Evolutionary conservation across 2,329 filamentous ascomycete species (phyloP), one percentile per base, ranked within the genome.

Genomic region (Botrytis paeoniae): DNA sequence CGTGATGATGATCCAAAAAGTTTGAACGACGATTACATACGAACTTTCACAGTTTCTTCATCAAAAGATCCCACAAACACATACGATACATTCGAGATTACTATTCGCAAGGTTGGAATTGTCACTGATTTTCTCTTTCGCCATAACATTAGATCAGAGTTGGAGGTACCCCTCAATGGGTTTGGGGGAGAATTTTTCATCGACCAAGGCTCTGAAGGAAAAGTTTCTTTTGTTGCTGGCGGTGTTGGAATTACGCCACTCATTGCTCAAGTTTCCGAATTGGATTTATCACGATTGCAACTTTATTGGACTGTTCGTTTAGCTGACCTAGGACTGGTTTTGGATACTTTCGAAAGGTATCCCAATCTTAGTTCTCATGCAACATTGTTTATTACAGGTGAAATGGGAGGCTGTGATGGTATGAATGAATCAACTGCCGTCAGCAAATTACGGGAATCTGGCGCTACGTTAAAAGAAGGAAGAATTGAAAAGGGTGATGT

Each of bases 191-290:
- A 85, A 22, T 91, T 92, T 75, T 80, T 78, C 25, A 81, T 89
- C 37, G 75, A 81, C 22, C 78, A 80, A 73, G 65, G 48, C 35
- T 57, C 71, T 22, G 77, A 78, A 25, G 79, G 81, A 8, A 70
- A 73, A 60, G 80, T 83, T 45, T 82, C 89, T 1, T 96, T 95
- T 76, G 82, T 97, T 5, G 93, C 93, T 9, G 93, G 89, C 0
- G 94, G 94, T 4, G 92, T 97, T 10, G 94, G 94, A 0, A 93
- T 97, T 74, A 97, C 94, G 41, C 94, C 94, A 2, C 77, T 96
- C 5, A 83, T 97, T n/a, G 89, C 90, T 0, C 92, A 93, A 77
- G 85, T 89, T n/a, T 83, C 82, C 0, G 81, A 86, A 9, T 79
- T 93, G 1, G 81, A 84, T 73, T 75, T 83, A 8, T 77, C 80